Percentiles rank a stretch among this genome's conserved stretches.
Evolutionary conservation across 148 eudicot species (phyloP).

Genomic region (Dianthus caryophyllus): DNA sequence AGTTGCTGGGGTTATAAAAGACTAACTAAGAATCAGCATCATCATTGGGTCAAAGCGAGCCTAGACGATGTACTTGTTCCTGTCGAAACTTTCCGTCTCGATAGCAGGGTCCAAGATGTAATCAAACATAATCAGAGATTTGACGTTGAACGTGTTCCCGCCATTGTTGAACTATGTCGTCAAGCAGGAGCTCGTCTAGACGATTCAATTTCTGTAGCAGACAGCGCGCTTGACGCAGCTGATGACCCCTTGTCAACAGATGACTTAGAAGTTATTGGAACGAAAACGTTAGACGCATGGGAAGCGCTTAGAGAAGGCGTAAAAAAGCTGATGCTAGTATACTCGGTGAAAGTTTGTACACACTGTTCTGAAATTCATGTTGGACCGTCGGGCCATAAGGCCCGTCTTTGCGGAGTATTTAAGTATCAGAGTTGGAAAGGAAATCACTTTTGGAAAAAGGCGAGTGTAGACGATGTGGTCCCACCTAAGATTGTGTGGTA

Average conservation of each 20-base stretch:
- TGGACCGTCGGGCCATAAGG: slow-evolving; percentile 92
- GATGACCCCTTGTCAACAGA: slow-evolving; percentile 38
- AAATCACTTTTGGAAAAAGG: slow-evolving; percentile 74
- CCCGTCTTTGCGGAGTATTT: slow-evolving; percentile 87
- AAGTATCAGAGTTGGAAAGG: slow-evolving; percentile 76
- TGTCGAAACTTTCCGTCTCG: slow-evolving; percentile 69
- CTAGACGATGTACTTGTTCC: slow-evolving; percentile 62
- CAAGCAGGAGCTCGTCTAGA: slow-evolving; percentile 70
- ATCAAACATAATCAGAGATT: slow-evolving; percentile 73
- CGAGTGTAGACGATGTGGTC: slow-evolving; percentile 72
- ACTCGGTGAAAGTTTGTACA: slow-evolving; percentile 70
- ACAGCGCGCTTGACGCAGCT: slow-evolving; percentile 7
- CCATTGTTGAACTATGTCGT: slow-evolving; percentile 74
- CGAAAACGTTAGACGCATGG: slow-evolving; percentile 65
- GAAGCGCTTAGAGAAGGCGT: slow-evolving; percentile 63
- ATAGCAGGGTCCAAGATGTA: slow-evolving; percentile 50
- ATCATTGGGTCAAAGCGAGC: slow-evolving; percentile 57
- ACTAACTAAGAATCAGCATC: slow-evolving; percentile 44
- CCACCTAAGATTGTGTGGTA: slow-evolving; percentile 71
- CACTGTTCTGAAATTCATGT: slow-evolving; percentile 87
- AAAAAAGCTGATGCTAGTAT: slow-evolving; percentile 54
- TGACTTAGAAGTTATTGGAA: slow-evolving; percentile 38
- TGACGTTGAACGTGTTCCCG: slow-evolving; percentile 75
- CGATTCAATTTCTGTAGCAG: slow-evolving; percentile 21
- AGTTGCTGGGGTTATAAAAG: slow-evolving; percentile 62